A percentile compares a stretch with the other conserved stretches of the same genome.
phyloP scores from a whole-genome alignment of 495 filamentous ascomycete species.

The Hyaloscypha variabilis region DNA sequence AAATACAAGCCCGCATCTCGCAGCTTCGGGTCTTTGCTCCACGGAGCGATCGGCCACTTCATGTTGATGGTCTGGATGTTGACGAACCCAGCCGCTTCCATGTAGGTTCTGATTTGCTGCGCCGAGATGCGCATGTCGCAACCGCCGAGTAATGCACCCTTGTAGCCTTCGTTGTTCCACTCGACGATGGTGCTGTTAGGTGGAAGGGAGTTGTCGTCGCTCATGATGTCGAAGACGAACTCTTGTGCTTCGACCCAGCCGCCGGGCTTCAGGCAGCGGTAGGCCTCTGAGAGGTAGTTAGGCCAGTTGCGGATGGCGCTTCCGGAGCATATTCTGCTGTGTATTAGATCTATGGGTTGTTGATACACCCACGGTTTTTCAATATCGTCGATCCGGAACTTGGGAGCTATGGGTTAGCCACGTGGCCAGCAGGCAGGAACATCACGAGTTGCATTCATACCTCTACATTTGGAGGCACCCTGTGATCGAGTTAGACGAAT shows the following conservation, averaged over 20 bases:
- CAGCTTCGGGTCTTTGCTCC: constrained; percentile 47
- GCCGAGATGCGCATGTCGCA: background rate
- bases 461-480: constrained; percentile 48
- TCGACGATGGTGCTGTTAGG: background rate
- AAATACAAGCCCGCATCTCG: constrained; percentile 50
- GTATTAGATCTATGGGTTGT: constrained; percentile 50
- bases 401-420: background rate
- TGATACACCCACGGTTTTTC: constrained; percentile 51
- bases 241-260: constrained; percentile 50
- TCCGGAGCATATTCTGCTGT: constrained; percentile 36
- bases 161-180: background rate
- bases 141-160: background rate
- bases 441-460: background rate
- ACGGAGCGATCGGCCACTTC: constrained; percentile 51
- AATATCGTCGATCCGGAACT: constrained; percentile 53
- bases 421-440: background rate
- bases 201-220: constrained; percentile 41
- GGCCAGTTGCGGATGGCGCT: constrained; percentile 35
- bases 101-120: background rate
- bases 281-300: constrained; percentile 41
- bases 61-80: background rate
- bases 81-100: background rate
- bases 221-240: background rate
- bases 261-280: constrained; percentile 41
- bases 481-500: background rate